Percentiles rank a stretch among this genome's conserved stretches.
Conservation (phyloP, 306 rosid genomes). For the Lagenaria siceraria region DNA sequence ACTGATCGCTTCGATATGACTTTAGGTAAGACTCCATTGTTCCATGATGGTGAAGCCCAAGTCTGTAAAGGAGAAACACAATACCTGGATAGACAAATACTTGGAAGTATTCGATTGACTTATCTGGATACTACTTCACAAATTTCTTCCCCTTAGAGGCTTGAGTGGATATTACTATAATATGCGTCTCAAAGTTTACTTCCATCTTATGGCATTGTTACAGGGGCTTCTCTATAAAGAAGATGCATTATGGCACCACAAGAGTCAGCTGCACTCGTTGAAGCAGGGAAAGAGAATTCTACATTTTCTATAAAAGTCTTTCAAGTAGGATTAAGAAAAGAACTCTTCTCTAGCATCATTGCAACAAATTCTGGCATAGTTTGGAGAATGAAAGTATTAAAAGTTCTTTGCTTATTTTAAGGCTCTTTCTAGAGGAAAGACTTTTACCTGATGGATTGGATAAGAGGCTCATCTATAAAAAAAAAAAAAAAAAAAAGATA, state of each 20-base stretch:
- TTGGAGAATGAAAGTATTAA: neutral
- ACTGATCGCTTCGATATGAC: neutral
- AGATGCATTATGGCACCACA: neutral
- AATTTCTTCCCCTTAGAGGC: neutral
- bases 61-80: neutral
- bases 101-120: neutral
- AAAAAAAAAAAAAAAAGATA: too few relatives aligned
- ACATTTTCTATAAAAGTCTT: neutral
- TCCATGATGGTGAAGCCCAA: neutral
- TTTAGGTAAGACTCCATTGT: neutral
- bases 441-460: neutral
- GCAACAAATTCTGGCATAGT: neutral
- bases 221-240: neutral
- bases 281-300: neutral
- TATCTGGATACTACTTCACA: neutral
- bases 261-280: neutral
- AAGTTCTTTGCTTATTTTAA: neutral
- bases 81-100: neutral
- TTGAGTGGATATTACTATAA: neutral
- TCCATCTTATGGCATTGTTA: neutral
- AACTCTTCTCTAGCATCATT: neutral
- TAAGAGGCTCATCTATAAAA: neutral
- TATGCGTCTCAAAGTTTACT: neutral
- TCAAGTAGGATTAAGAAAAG: neutral
- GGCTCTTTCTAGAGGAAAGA: neutral